Base-by-base conservation (phyloP, 78 protist genomes). In the Guillardia theta region DNA sequence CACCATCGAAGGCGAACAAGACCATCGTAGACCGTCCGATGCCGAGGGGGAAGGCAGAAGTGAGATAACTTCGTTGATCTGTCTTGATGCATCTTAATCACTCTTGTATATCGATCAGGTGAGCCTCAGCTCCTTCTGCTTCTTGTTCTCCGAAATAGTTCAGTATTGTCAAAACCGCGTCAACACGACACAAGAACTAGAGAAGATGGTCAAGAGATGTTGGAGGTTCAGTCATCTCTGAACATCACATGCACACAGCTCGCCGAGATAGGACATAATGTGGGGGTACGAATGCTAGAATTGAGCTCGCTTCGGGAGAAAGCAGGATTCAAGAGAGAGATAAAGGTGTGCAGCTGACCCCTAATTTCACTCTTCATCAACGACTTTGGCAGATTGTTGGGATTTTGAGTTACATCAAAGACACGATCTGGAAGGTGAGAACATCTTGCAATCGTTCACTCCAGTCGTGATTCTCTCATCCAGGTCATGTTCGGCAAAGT, bases 81-180 rank as follows among this genome's bases (percentile, higher is more conserved):
- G 21, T 58, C 70, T 58, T 30, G 70, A 27, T 58, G 2, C 70
- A 15, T 18, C 41, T 18, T 6, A 15, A 33, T 24, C 41, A 70
- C n/a, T 15, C 83, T 70, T 64, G 39, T 64, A 4, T 12, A 15
- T 12, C 39, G 15, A 15, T 64, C 22, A 96, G 95, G 96, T 98
- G 30, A 93, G 96, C 94, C 78, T 95, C 36, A 94, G 96, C 41
- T 96, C 99, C 1, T 98, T 98, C 87, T 94, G 98, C 47, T 96
- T 97, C 41, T 46, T 98, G 46, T 98, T 98, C 88, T 96, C 98
- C 1, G 99, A 97, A 93, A 53, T 97, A 92, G 92, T 98, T 0
- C 99, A 98, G 76, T 98, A 98, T 76, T 88, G 90, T 33, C 98
- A 96, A 88, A 92, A 48, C 58, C 83, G 97, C 19, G 96, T 95